These are phyloP conservation scores for Tilletia caries DNA, from an alignment of 1,284 basidiomycete genomes.

Conservation along the genomic window DNA sequence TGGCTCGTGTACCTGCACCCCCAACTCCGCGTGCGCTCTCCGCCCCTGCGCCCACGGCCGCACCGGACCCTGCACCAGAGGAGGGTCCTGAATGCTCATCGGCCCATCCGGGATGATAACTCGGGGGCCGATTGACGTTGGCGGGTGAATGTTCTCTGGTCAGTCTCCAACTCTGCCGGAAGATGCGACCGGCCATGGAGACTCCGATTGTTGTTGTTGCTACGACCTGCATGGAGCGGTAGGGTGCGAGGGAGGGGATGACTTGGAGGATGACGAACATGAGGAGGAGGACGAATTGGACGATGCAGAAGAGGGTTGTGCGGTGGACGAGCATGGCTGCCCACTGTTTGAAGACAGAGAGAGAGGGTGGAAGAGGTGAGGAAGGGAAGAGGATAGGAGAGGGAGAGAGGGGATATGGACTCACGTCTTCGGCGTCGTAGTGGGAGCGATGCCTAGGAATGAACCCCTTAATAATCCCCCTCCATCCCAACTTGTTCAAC, in stretches of 20 bases:
- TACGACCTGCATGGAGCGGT: constrained; percentile 37
- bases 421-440: constrained; percentile 37
- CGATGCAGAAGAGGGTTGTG: constrained; percentile 37
- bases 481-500: constrained; percentile 39
- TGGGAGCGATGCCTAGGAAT: constrained; percentile 26
- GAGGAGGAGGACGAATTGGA: constrained; percentile 38
- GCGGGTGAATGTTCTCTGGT: constrained; percentile 33
- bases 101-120: constrained; percentile 36
- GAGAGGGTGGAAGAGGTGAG: background rate
- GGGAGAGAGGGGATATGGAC: constrained; percentile 18
- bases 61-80: too few species aligned
- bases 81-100: constrained; percentile 27
- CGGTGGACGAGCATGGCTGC: constrained; percentile 38
- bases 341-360: background rate
- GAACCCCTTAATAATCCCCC: constrained; percentile 28
- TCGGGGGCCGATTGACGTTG: constrained; percentile 33
- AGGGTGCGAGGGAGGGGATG: constrained; percentile 25
- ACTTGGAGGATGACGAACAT: constrained; percentile 32
- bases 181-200: constrained; percentile 42
- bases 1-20: background rate
- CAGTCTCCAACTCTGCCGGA: constrained; percentile 38
- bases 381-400: background rate
- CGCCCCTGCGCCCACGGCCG: background rate
- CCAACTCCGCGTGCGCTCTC: background rate
- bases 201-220: constrained; percentile 35